These are phyloP conservation scores for Pseudopyrenochaeta lycopersici DNA, from an alignment of 2,329 filamentous ascomycete species.

Conservation along the genomic window DNA sequence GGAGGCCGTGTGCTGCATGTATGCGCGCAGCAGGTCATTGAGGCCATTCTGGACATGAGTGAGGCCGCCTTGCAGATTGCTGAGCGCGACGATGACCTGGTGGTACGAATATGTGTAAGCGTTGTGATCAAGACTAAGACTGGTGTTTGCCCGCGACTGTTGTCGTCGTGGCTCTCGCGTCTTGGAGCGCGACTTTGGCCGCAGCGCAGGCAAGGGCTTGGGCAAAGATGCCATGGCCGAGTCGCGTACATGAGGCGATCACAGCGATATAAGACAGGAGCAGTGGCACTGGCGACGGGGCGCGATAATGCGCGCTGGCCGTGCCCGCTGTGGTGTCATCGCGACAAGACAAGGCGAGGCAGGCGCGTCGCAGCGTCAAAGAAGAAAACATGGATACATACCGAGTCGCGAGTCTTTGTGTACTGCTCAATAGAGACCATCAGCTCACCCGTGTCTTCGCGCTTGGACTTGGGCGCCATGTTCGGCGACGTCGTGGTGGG, in stretches of 20 bases:
- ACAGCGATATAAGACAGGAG: slow-evolving; percentile 8
- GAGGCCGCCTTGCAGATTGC: slow-evolving; percentile 73
- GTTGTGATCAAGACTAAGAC: not conserved
- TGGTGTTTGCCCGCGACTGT: slow-evolving; percentile 6
- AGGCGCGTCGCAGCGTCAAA: slow-evolving; percentile 25
- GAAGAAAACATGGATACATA: slow-evolving; percentile 60
- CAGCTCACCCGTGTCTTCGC: slow-evolving; percentile 45
- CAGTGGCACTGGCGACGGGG: slow-evolving; percentile 7
- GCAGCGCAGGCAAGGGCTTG: slow-evolving; percentile 11
- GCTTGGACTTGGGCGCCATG: slow-evolving; percentile 43
- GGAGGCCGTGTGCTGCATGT: slow-evolving; percentile 87
- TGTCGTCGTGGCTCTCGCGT: slow-evolving; percentile 12
- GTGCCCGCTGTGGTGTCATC: slow-evolving; percentile 7
- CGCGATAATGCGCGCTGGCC: slow-evolving; percentile 8
- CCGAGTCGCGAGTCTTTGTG: slow-evolving; percentile 80
- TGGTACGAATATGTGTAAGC: slow-evolving; percentile 14
- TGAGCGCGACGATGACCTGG: slow-evolving; percentile 79
- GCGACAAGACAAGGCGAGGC: slow-evolving; percentile 16
- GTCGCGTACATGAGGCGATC: slow-evolving; percentile 39
- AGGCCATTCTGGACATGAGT: slow-evolving; percentile 63
- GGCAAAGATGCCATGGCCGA: slow-evolving; percentile 12
- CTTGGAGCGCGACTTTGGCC: not conserved
- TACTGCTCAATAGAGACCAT: slow-evolving; percentile 76
- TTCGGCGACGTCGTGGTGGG: slow-evolving; percentile 9
- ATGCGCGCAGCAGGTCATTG: slow-evolving; percentile 81